Base-by-base conservation (phyloP, 2,329 filamentous ascomycete species). In the Alternaria burnsii region DNA sequence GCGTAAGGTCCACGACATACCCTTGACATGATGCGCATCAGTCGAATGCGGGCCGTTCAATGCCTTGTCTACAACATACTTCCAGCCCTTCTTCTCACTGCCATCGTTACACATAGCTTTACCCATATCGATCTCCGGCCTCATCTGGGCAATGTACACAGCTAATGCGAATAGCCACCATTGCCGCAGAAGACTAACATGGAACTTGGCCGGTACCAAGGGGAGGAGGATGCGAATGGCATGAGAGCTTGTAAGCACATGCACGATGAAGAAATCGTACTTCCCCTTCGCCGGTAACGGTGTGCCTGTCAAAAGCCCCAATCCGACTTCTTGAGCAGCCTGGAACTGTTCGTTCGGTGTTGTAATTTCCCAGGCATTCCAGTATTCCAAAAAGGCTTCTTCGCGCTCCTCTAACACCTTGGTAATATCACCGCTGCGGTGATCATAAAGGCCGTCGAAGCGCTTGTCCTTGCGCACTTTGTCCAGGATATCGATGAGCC, bases 101-200 rank as follows among this genome's bases (percentile, higher is more conserved):
- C 92, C 87, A 42, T 84, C 32, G 83, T 0, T 83, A 76, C 5
- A 84, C 82, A 58, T 95, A 84, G 28, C 59, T 24, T 85, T 83
- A 58, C 89, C 86, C n/a, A 87, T 81, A 55, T 91, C 85, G 58
- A 97, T 87, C 59, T 84, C 81, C 0, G 94, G 95, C 20, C 94
- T 85, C 26, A 90, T 81, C 71, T 92, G 89, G 2, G 88, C 81
- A 54, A 97, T 87, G 74, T 95, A 98, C 11, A 94, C 86, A 0
- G 88, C 86, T 42, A 97, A 78, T 0, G 90, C 88, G 42, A 97
- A 86, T 5, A 99, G 81, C 91, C 93, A 97, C 93, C 95, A 98
- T 76, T 97, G 89, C 40, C 91, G 85, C 9, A 98, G 84, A 5
- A 99, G 81, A 22, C 82, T 82, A 46, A 93, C 77, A 68, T 97